A percentile compares a stretch with the other conserved stretches of the same genome.
Conservation (phyloP, 768 basidiomycete genomes). For the Suillus subalutaceus region DNA sequence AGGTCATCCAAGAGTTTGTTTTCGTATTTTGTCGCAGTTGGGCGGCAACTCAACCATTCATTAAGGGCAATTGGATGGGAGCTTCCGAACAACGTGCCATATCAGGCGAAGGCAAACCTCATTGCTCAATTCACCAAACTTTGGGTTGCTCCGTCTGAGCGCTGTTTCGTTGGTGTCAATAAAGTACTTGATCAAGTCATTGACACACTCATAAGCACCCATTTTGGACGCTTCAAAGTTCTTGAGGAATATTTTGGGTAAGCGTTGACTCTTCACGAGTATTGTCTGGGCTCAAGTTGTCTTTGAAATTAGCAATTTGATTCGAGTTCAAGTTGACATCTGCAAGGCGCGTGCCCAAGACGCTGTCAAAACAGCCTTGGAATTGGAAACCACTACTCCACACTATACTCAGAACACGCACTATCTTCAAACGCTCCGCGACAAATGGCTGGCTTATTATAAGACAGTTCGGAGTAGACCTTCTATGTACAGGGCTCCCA, state of each 20-base stretch:
- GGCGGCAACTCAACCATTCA: background rate
- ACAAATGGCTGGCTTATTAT: slow-evolving; percentile 21
- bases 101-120: slow-evolving; percentile 32
- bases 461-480: slow-evolving; percentile 15
- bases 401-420: slow-evolving; percentile 37
- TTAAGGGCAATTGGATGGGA: slow-evolving; percentile 39
- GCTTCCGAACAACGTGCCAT: slow-evolving; percentile 37
- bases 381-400: slow-evolving; percentile 39
- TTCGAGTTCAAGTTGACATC: slow-evolving; percentile 31
- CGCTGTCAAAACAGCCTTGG: slow-evolving; percentile 37
- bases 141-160: slow-evolving; percentile 33
- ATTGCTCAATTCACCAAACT: slow-evolving; percentile 31
- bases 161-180: slow-evolving; percentile 38
- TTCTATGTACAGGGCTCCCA: background rate
- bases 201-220: slow-evolving; percentile 28
- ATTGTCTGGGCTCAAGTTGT: slow-evolving; percentile 11
- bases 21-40: slow-evolving; percentile 2
- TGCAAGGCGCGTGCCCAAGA: slow-evolving; percentile 25
- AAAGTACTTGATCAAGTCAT: slow-evolving; percentile 36
- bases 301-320: slow-evolving; percentile 26
- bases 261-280: slow-evolving; percentile 16
- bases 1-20: slow-evolving; percentile 35
- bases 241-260: slow-evolving; percentile 42
- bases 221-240: slow-evolving; percentile 44
- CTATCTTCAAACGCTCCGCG: slow-evolving; percentile 16